Evolutionary conservation across 163 green algal genomes (phyloP).

Genomic region (Scenedesmus sp.): DNA sequence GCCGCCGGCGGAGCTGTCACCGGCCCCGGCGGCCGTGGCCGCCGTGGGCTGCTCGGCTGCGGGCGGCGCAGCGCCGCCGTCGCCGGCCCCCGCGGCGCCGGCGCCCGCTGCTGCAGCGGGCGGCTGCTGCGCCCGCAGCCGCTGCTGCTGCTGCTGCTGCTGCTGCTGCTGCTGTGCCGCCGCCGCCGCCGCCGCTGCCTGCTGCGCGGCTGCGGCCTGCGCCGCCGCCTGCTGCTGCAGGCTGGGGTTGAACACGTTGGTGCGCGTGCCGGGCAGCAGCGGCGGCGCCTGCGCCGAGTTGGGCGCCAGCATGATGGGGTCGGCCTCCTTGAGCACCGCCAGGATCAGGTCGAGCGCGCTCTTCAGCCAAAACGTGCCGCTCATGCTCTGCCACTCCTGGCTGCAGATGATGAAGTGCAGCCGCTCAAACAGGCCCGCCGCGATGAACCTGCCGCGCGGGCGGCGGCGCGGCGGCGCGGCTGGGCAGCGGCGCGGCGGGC

Average conservation of each 20-base stretch:
- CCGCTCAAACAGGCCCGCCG: slow-evolving; percentile 81
- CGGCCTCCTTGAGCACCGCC: slow-evolving; percentile 78
- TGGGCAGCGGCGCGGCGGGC: neutral
- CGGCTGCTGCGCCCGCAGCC: neutral
- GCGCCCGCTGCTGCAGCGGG: too few species aligned
- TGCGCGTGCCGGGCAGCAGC: slow-evolving; percentile 55
- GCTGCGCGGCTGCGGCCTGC: slow-evolving; percentile 1
- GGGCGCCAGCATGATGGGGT: slow-evolving; percentile 83
- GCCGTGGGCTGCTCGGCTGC: slow-evolving; percentile 22
- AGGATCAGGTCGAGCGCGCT: slow-evolving; percentile 89
- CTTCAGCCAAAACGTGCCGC: slow-evolving; percentile 92
- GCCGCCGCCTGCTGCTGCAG: slow-evolving; percentile 30
- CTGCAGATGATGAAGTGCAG: slow-evolving; percentile 91
- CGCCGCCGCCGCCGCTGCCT: slow-evolving; percentile 36
- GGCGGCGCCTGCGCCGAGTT: slow-evolving; percentile 81
- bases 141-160: slow-evolving; percentile 29
- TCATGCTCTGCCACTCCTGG: slow-evolving; percentile 38
- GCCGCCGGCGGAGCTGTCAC: neutral
- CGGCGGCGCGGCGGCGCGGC: too few species aligned
- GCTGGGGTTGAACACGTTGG: slow-evolving; percentile 54
- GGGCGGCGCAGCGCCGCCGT: slow-evolving; percentile 23
- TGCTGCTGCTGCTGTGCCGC: slow-evolving; percentile 7
- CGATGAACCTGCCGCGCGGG: too few species aligned
- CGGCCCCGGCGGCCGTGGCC: slow-evolving; percentile 7
- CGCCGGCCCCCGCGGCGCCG: too few species aligned